Base-by-base conservation (phyloP, 768 basidiomycete species). In the Boletellus emodensis region DNA sequence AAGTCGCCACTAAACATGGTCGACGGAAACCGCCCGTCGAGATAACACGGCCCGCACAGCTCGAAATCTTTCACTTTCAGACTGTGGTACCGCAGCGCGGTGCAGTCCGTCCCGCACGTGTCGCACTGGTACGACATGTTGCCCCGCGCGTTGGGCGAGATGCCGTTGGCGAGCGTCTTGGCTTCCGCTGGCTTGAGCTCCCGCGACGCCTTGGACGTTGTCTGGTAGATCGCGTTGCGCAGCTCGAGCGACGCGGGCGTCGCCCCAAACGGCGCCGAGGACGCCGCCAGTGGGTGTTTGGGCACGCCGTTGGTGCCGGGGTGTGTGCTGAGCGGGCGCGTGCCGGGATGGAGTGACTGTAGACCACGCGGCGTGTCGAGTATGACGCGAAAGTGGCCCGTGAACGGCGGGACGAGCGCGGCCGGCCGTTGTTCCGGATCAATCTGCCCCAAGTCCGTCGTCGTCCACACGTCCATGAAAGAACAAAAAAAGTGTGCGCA, bases 1-100 rank as follows among this genome's bases (percentile, higher is more conserved):
- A 99, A 99, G 72, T 97, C 95, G 12, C 95, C 95, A 37, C 88
- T 90, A 73, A 92, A 97, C 87, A 98, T 92, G 28, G 83, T 84
- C 0, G 90, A 90, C 0, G 96, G 94, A 77, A 99, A 99, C 40
- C 96, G 90, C 3, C 95, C 96, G 52, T 94, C 91, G 52, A 94
- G 84, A 69, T 97, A 99, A 71, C 95, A 98, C 1, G 90, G 78
- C 0, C 86, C 79, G 60, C 95, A 99, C 38, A 98, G 80, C 54
- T 90, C 88, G 65, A 93, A 85, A 60, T 92, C 87, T 61, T 92
- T 92, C 61, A 88, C 86, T 67, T 96, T 95, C 55, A 98, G 78
- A 2, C 86, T 92, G 69, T 95, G 91, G 68, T 98, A 99, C 26
- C 94, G 86, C 17, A 87, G 73, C 1, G 80, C 68, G 0, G 94